Conservation (phyloP, 495 filamentous ascomycete species). For the Ascodesmis nigricans region DNA sequence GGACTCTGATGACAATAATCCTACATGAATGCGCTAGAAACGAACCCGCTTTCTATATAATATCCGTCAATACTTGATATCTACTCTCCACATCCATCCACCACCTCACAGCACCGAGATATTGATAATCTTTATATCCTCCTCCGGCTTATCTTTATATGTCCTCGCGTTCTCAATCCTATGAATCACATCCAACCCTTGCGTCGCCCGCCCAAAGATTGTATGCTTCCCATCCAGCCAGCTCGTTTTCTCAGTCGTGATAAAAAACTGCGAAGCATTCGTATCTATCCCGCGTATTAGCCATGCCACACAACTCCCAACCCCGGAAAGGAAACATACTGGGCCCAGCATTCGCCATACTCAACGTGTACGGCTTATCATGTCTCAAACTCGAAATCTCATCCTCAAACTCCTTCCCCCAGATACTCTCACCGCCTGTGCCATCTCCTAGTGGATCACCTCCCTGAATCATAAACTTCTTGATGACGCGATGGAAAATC, state of each 20-base stretch:
- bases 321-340: slow-evolving; percentile 27
- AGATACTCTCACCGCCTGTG: slow-evolving; percentile 89
- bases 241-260: slow-evolving; percentile 86
- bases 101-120: slow-evolving; percentile 49
- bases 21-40: too few relatives aligned
- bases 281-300: slow-evolving; percentile 34
- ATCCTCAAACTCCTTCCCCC: slow-evolving; percentile 88
- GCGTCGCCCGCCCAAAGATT: slow-evolving; percentile 74
- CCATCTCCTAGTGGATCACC: slow-evolving; percentile 90
- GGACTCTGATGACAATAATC: too few relatives aligned
- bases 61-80: too few relatives aligned
- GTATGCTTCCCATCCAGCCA: slow-evolving; percentile 97
- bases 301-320: neutral
- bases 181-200: slow-evolving; percentile 86
- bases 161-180: slow-evolving; percentile 82
- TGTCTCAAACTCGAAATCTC: slow-evolving; percentile 82
- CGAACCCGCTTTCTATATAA: too few relatives aligned
- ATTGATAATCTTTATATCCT: slow-evolving; percentile 92
- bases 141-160: slow-evolving; percentile 89
- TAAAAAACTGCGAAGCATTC: slow-evolving; percentile 81
- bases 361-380: slow-evolving; percentile 87
- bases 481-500: slow-evolving; percentile 91
- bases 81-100: too few relatives aligned
- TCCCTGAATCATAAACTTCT: slow-evolving; percentile 94
- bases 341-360: slow-evolving; percentile 91